Conservation (phyloP, 805 yeast genomes). For the Cyberlindnera maclurae region DNA sequence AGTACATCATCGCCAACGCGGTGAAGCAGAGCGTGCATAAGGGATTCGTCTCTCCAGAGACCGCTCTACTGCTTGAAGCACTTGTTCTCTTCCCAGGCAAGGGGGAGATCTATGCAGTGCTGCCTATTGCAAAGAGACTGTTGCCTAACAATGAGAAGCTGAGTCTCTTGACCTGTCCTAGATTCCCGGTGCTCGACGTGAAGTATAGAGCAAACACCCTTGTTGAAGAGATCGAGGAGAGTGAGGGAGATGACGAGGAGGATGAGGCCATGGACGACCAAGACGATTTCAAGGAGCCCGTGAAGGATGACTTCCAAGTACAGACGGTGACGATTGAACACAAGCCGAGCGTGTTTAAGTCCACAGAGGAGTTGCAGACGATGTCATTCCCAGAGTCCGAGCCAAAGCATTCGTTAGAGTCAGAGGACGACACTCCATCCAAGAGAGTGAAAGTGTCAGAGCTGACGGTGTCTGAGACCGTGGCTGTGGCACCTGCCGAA, state of each 20-base stretch:
- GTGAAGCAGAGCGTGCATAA: conserved; percentile 24
- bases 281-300: conserved; percentile 6
- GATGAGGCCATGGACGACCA: conserved; percentile 8
- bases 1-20: conserved; percentile 34
- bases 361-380: conserved; percentile 19
- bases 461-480: not conserved
- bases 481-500: conserved; percentile 8
- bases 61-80: conserved; percentile 38
- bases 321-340: conserved; percentile 8
- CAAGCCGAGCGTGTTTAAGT: conserved; percentile 16
- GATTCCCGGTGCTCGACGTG: conserved; percentile 47
- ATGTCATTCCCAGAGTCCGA: conserved; percentile 16
- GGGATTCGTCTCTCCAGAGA: conserved; percentile 23
- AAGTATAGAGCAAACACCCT: conserved; percentile 18
- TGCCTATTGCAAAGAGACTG: conserved; percentile 61
- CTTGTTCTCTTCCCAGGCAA: conserved; percentile 64
- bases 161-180: conserved; percentile 63
- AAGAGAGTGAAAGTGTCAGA: conserved; percentile 20
- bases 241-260: conserved; percentile 14
- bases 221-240: conserved; percentile 26
- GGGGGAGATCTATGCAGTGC: conserved; percentile 50
- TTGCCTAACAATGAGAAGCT: conserved; percentile 42
- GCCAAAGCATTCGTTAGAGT: conserved; percentile 18
- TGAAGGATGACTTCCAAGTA: conserved; percentile 11
- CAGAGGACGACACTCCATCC: conserved; percentile 19